Percentiles rank a stretch among this genome's conserved stretches.
These are phyloP conservation scores for Malbranchea cinnamomea DNA, from an alignment of 2,329 filamentous ascomycete species.

Conservation along the genomic window DNA sequence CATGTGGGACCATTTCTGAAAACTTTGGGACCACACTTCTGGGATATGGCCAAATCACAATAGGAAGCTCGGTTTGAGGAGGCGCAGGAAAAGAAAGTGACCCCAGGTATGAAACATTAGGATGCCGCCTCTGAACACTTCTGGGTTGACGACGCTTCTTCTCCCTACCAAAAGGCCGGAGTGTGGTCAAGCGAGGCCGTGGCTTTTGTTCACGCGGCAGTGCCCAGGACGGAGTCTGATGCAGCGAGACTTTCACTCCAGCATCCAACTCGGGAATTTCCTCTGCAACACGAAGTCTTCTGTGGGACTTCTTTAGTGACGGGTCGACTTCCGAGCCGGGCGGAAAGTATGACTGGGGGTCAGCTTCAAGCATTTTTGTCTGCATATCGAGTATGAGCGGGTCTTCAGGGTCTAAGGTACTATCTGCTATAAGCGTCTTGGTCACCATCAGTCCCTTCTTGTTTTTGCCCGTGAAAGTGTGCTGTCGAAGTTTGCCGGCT, in stretches of 20 bases:
- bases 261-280: conserved; percentile 19
- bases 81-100: conserved; percentile 3
- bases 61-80: neutral
- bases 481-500: conserved; percentile 35
- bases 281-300: conserved; percentile 3
- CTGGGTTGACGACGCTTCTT: conserved; percentile 4
- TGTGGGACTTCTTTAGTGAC: conserved; percentile 17
- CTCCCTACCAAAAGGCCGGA: conserved; percentile 1
- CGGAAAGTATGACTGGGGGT: conserved; percentile 31
- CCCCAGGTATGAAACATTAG: conserved; percentile 6
- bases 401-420: conserved; percentile 30
- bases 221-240: conserved; percentile 20
- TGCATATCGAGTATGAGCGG: conserved; percentile 34
- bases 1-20: conserved; percentile 15
- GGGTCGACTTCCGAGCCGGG: conserved; percentile 25
- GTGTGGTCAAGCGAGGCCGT: neutral
- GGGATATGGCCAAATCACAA: neutral
- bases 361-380: conserved; percentile 33
- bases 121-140: conserved; percentile 2
- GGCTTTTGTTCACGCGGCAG: conserved; percentile 10
- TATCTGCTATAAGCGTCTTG: conserved; percentile 35
- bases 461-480: conserved; percentile 37
- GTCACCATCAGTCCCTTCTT: conserved; percentile 33
- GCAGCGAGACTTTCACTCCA: conserved; percentile 21
- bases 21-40: conserved; percentile 8